Conservation (phyloP, 2,329 filamentous ascomycete species). For the Exophiala viscosa region DNA sequence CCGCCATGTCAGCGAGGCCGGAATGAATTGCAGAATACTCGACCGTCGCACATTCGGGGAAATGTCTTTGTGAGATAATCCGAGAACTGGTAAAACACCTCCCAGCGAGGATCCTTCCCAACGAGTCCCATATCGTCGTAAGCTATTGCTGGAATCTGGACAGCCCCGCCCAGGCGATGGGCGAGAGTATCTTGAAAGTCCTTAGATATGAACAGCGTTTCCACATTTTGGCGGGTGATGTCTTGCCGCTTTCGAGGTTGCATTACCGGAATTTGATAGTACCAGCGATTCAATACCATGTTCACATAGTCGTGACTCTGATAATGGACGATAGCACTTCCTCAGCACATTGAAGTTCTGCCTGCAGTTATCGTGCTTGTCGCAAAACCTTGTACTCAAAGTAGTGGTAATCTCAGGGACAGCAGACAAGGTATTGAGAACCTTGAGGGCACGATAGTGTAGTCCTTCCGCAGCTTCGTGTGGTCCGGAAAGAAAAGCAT, state of each 20-base stretch:
- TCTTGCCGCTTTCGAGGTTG: constrained; percentile 16
- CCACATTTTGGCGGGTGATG: constrained; percentile 16
- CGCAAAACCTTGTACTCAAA: no score
- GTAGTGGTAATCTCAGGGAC: no score
- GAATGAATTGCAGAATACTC: no score
- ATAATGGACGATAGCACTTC: not conserved
- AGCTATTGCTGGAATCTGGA: constrained; percentile 55
- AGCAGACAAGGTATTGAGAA: no score
- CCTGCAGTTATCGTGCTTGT: no score
- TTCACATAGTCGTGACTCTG: not conserved
- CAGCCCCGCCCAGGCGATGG: constrained; percentile 40
- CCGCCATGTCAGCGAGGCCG: no score
- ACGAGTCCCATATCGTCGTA: constrained; percentile 55
- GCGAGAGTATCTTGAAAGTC: constrained; percentile 21
- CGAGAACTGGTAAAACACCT: constrained; percentile 55
- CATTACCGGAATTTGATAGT: constrained; percentile 18
- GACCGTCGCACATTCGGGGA: constrained; percentile 43
- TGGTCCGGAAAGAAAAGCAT: no score
- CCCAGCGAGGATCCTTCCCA: constrained; percentile 57
- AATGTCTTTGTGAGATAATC: constrained; percentile 50
- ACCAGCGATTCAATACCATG: constrained; percentile 17
- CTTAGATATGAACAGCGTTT: constrained; percentile 15
- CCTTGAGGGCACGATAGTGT: no score
- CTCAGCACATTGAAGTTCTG: no score
- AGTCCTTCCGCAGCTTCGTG: no score